Evolutionary conservation across 2,329 filamentous ascomycete species (phyloP).

Genomic region (Trichophyton schoenleinii): DNA sequence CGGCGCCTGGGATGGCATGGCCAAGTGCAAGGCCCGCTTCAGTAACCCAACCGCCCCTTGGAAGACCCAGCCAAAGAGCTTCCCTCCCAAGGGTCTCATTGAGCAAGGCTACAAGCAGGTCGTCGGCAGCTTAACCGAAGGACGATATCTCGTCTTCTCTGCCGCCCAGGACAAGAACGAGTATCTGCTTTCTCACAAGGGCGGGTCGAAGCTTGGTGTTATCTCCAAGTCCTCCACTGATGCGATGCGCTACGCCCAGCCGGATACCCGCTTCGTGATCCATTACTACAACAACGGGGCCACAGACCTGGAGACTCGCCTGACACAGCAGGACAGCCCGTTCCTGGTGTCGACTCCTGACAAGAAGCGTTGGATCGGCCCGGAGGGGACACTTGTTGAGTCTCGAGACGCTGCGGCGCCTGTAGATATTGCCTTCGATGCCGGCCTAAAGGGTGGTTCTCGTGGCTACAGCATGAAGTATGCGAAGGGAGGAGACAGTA

Average conservation of each 20-base stretch:
- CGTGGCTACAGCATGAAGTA: slow-evolving; percentile 10
- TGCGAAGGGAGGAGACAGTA: background rate
- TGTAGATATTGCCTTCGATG: slow-evolving; percentile 10
- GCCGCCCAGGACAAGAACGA: slow-evolving; percentile 23
- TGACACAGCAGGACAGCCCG: slow-evolving; percentile 11
- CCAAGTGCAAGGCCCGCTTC: slow-evolving; percentile 34
- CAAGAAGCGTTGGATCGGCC: slow-evolving; percentile 9
- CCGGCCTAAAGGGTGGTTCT: background rate
- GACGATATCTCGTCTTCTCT: slow-evolving; percentile 41
- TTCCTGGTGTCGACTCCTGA: slow-evolving; percentile 11
- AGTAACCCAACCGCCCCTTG: slow-evolving; percentile 38
- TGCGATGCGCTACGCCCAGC: slow-evolving; percentile 1
- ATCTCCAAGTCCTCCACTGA: background rate
- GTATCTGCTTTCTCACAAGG: slow-evolving; percentile 5
- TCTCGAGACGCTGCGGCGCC: slow-evolving; percentile 7
- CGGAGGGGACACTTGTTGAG: slow-evolving; percentile 2
- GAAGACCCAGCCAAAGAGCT: slow-evolving; percentile 27
- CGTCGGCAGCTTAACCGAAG: slow-evolving; percentile 42
- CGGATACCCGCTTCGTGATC: slow-evolving; percentile 9
- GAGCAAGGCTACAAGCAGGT: slow-evolving; percentile 44
- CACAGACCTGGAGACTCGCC: slow-evolving; percentile 9
- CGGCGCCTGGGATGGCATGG: slow-evolving; percentile 36
- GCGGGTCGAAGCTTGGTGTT: background rate
- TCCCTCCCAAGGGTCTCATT: slow-evolving; percentile 23
- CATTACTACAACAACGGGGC: slow-evolving; percentile 13